Base-by-base conservation (phyloP, 768 basidiomycete genomes). In the Tulasnella sp. region DNA sequence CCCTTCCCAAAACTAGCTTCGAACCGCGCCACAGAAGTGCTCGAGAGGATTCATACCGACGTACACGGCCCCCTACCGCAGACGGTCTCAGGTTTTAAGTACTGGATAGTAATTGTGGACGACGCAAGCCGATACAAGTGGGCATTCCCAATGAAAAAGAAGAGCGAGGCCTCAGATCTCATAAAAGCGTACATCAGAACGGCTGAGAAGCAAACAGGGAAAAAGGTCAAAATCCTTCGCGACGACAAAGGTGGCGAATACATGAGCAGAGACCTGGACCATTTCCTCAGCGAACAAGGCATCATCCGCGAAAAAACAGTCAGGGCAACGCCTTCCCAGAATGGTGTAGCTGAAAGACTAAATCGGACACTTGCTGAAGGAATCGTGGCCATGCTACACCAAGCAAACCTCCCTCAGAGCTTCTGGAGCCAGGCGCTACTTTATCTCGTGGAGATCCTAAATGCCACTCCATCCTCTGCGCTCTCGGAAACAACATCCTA, bases 181-280 rank as follows among this genome's bases (percentile, higher is more conserved):
- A 85, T 87, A 81, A 84, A 85, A 79, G 21, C 34, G 4, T 87
- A 79, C 84, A 86, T 86, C 79, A 84, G 84, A 0, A 81, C 77
- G 62, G 85, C 83, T 3, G 86, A 87, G 81, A 85, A 72, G 18
- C 82, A 82, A 42, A 82, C 82, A 24, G 85, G 83, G 0, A 48
- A 34, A 5, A 81, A 80, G 21, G 81, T 86, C 52, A 83, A 83
- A 73, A 75, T 74, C 3, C 72, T 86, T 40, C 83, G 83, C 27
- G 82, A 85, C 75, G 85, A 87, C 82, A 84, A 86, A 72, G 87
- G 85, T 1, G 86, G 85, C 1, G 86, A 87, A 79, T 87, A 83
- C 82, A 85, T 84, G 74, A 82, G 80, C n/a, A 46, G 52, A 8
- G 73, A 74, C 2, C 78, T 80, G 2, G 39, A 21, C 2, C 27